phyloP scores from a whole-genome alignment of 1,284 basidiomycete genomes.

The Rhodotorula sp. region DNA sequence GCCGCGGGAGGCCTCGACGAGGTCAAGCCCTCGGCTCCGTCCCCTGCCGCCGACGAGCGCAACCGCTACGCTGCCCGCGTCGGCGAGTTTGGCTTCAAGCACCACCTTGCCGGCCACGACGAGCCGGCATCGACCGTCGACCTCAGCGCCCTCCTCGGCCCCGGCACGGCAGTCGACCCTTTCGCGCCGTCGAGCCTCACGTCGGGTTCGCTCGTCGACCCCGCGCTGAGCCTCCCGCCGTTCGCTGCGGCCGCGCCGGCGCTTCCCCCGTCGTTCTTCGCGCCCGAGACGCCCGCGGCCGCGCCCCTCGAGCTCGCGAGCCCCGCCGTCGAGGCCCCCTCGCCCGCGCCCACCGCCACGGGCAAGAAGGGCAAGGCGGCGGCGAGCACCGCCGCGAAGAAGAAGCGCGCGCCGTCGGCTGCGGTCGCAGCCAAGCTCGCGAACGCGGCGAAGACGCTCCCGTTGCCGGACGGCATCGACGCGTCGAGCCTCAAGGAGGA shows the following conservation, averaged over 20 bases:
- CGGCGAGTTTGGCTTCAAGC: conserved; percentile 17
- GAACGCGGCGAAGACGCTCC: conserved; percentile 8
- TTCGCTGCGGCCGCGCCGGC: conserved; percentile 7
- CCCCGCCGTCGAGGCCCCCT: background rate
- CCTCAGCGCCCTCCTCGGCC: conserved; percentile 30
- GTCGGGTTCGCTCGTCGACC: conserved; percentile 33
- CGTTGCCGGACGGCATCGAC: conserved; percentile 24
- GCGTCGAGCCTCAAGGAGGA: conserved; percentile 32
- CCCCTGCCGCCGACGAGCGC: background rate
- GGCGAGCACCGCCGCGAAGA: conserved; percentile 2
- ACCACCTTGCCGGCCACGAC: background rate
- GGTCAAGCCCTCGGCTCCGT: background rate
- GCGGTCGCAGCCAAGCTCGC: conserved; percentile 16
- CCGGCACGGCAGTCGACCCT: background rate
- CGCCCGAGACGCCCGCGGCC: background rate
- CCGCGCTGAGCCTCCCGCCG: conserved; percentile 27
- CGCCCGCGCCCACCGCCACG: background rate
- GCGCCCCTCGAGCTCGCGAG: background rate
- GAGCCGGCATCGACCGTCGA: conserved; percentile 24
- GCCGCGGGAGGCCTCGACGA: conserved; percentile 7
- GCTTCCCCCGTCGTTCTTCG: conserved; percentile 22
- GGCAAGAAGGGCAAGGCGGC: conserved; percentile 14
- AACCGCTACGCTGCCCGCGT: background rate
- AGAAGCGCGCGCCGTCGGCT: conserved; percentile 21
- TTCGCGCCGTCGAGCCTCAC: conserved; percentile 4